Conservation (phyloP, 805 yeast genomes). For the Wickerhamomyces xylosicus region DNA sequence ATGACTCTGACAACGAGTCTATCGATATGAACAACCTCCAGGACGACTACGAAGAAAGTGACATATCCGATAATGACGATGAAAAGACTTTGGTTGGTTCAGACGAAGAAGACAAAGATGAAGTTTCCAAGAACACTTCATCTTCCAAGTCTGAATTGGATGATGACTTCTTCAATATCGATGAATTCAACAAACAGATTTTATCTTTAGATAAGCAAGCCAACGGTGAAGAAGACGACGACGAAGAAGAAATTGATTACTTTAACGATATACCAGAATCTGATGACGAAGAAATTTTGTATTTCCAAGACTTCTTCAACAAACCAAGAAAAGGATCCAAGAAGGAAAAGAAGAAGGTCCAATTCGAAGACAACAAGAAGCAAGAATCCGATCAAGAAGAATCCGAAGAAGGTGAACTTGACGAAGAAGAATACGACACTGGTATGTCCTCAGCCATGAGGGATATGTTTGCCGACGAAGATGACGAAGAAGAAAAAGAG, state of each 20-base stretch:
- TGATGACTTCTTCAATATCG: conserved; percentile 77
- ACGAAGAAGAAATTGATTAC: conserved; percentile 41
- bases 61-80: conserved; percentile 1
- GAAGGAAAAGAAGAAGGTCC: conserved; percentile 5
- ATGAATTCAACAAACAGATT: conserved; percentile 72
- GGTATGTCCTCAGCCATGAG: conserved; percentile 42
- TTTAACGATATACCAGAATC: conserved; percentile 42
- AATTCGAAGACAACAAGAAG: conserved; percentile 16
- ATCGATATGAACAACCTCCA: neutral
- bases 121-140: conserved; percentile 21
- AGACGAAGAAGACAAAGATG: conserved; percentile 24
- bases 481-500: conserved; percentile 27
- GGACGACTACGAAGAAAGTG: conserved; percentile 3
- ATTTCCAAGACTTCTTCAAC: conserved; percentile 50
- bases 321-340: conserved; percentile 13
- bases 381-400: conserved; percentile 17
- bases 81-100: neutral
- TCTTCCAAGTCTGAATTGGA: conserved; percentile 39
- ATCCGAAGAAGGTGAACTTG: neutral
- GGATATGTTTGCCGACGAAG: conserved; percentile 24
- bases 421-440: conserved; percentile 37
- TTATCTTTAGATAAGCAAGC: conserved; percentile 40
- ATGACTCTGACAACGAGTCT: conserved; percentile 12
- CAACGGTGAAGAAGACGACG: conserved; percentile 27
- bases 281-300: conserved; percentile 32